phyloP scores from a whole-genome alignment of 73 alveolate genomes.

The Paramecium primaurelia region DNA sequence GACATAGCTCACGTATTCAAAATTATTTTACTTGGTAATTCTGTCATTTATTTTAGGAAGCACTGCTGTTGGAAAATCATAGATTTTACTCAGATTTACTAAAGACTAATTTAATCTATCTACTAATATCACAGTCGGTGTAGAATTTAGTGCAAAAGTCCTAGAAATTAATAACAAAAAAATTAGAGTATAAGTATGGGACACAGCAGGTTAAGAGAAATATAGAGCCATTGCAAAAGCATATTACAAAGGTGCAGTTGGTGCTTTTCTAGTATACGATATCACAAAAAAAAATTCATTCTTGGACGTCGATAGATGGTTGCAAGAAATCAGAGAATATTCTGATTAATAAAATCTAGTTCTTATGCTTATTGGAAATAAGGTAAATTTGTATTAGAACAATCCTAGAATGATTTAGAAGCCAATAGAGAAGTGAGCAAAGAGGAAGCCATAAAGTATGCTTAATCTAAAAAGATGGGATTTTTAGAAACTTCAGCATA shows the following conservation, averaged over 20 bases:
- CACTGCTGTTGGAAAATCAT: conserved; percentile 85
- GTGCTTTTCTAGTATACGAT: conserved; percentile 60
- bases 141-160: conserved; percentile 85
- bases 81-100: conserved; percentile 73
- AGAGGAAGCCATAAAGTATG: conserved; percentile 22
- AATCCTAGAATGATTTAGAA: conserved; percentile 4
- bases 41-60: conserved; percentile 61
- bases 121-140: conserved; percentile 87
- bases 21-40: conserved; percentile 26
- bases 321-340: conserved; percentile 34
- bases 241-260: conserved; percentile 64
- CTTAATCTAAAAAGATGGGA: conserved; percentile 31
- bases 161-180: conserved; percentile 69
- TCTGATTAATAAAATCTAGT: conserved; percentile 41
- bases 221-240: conserved; percentile 57
- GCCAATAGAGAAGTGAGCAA: background rate
- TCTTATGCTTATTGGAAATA: conserved; percentile 60
- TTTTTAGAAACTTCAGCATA: conserved; percentile 21
- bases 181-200: conserved; percentile 80
- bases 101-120: conserved; percentile 67
- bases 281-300: conserved; percentile 47
- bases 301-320: conserved; percentile 36
- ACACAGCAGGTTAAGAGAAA: conserved; percentile 66
- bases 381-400: background rate
- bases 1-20: conserved; percentile 5